These are phyloP conservation scores for Aureobasidium sp. DNA, from an alignment of 2,329 filamentous ascomycete species.

Conservation along the genomic window DNA sequence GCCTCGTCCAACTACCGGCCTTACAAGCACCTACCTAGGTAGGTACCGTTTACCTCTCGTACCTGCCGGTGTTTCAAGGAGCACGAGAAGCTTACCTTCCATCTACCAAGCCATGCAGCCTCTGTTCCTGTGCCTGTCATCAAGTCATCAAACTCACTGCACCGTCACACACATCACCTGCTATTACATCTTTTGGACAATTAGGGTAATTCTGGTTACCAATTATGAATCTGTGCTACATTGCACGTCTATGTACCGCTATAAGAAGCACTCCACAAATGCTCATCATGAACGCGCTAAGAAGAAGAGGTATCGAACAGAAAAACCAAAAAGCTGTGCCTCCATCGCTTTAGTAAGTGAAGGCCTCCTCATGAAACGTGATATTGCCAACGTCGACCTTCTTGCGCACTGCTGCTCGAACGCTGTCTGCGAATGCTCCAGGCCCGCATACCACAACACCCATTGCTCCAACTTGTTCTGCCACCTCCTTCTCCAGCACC, in stretches of 20 bases:
- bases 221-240: neutral
- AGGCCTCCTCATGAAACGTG: conserved; percentile 58
- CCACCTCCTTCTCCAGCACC: conserved; percentile 50
- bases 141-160: neutral
- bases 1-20: neutral
- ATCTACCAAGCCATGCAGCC: neutral
- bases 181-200: neutral
- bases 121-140: neutral
- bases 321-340: neutral
- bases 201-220: neutral
- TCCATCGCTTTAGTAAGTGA: conserved; percentile 45
- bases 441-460: conserved; percentile 56
- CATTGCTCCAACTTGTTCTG: conserved; percentile 48
- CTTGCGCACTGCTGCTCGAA: conserved; percentile 46
- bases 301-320: conserved; percentile 9
- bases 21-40: neutral
- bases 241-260: conserved; percentile 5
- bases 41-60: neutral
- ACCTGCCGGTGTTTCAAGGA: neutral
- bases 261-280: conserved; percentile 1
- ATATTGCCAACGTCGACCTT: conserved; percentile 45
- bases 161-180: neutral
- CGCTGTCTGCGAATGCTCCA: conserved; percentile 55
- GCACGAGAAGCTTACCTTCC: neutral
- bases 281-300: conserved; percentile 1